Conservation (phyloP, 2,329 filamentous ascomycete species). For the Trichoderma cornu-damae region DNA sequence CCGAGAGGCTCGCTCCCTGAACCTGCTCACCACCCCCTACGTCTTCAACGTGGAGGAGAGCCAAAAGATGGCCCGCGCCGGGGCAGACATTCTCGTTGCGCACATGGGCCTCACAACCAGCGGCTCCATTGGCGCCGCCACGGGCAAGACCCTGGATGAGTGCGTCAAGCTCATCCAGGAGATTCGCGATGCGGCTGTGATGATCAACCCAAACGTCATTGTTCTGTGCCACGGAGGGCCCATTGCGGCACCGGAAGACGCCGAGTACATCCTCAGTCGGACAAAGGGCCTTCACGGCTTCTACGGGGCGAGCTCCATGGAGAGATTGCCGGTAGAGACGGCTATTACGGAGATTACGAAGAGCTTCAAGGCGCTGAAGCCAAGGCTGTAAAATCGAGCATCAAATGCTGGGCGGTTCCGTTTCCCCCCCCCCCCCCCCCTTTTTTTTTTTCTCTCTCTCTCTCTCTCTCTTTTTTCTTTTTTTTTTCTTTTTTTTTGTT, state of each 20-base stretch:
- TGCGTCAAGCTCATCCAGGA: slow-evolving; percentile 56
- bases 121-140: slow-evolving; percentile 59
- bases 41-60: slow-evolving; percentile 61
- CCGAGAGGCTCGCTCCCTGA: slow-evolving; percentile 51
- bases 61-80: slow-evolving; percentile 56
- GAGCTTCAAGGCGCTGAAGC: slow-evolving; percentile 13
- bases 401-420: no score
- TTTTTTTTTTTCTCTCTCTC: no score
- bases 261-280: slow-evolving; percentile 54
- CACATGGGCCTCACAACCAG: slow-evolving; percentile 64
- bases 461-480: fast-evolving
- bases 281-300: slow-evolving; percentile 65
- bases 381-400: not conserved
- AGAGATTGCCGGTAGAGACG: slow-evolving; percentile 61
- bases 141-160: slow-evolving; percentile 58
- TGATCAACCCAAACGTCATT: slow-evolving; percentile 54
- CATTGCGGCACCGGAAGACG: slow-evolving; percentile 59
- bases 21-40: slow-evolving; percentile 63
- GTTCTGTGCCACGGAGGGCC: slow-evolving; percentile 68
- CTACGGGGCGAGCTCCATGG: slow-evolving; percentile 66
- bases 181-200: slow-evolving; percentile 56
- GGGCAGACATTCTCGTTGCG: slow-evolving; percentile 62
- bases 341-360: slow-evolving; percentile 50
- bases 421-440: no score
- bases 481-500: not conserved